Conservation (phyloP, 2,329 filamentous ascomycete species). For the Beauveria bassiana region DNA sequence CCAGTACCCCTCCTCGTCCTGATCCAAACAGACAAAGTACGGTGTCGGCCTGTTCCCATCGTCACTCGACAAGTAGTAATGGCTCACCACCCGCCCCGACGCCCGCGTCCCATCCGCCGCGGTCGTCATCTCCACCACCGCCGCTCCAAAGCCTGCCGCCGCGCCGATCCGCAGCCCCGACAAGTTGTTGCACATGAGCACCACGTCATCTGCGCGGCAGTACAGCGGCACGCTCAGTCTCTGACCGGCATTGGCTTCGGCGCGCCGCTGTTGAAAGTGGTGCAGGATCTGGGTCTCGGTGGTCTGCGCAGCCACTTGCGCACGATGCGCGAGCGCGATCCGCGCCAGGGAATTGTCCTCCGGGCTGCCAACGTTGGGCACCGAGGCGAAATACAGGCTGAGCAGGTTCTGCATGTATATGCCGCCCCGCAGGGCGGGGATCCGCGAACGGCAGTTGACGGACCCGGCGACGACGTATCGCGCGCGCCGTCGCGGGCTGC, state of each 20-base stretch:
- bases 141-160: background rate
- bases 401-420: constrained; percentile 2
- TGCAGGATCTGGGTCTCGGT: background rate
- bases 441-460: constrained; percentile 15
- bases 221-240: background rate
- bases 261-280: background rate
- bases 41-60: background rate
- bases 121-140: background rate
- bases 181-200: constrained; percentile 1
- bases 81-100: background rate
- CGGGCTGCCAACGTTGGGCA: background rate
- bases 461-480: constrained; percentile 16
- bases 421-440: background rate
- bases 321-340: background rate
- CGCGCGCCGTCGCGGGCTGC: constrained; percentile 5
- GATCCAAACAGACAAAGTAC: background rate
- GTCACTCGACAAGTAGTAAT: background rate
- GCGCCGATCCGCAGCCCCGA: background rate
- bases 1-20: background rate
- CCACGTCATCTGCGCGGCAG: background rate
- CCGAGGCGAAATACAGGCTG: background rate
- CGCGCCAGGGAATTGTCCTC: background rate
- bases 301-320: background rate
- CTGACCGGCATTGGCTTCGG: background rate
- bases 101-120: background rate